Conservation (phyloP, 148 eudicot genomes). For the Vaccinium myrtillus region DNA sequence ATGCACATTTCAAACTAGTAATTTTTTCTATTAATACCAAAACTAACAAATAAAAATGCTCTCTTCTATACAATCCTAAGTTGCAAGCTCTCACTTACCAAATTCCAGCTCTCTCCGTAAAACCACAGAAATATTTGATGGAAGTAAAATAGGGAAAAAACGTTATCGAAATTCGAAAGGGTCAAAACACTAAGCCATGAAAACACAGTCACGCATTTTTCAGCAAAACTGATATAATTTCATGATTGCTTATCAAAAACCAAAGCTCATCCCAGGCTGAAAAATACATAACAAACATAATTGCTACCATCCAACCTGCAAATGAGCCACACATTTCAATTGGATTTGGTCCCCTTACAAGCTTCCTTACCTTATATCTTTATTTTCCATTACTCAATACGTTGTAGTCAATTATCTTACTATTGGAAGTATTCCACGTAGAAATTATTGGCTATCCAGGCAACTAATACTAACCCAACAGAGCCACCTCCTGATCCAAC, state of each 20-base stretch:
- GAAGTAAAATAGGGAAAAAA: background rate
- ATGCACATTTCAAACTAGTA: background rate
- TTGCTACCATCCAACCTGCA: background rate
- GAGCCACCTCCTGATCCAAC: conserved; percentile 99
- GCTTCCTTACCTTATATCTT: background rate
- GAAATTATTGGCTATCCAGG: background rate
- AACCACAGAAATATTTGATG: background rate
- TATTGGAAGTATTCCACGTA: background rate
- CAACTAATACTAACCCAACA: conserved; percentile 60
- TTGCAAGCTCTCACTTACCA: background rate
- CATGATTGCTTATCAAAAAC: background rate
- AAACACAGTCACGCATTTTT: background rate
- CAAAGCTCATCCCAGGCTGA: background rate
- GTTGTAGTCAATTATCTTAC: background rate
- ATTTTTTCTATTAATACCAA: background rate
- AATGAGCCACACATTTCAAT: background rate
- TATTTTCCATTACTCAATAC: background rate
- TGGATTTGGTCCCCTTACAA: background rate
- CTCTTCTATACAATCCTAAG: background rate
- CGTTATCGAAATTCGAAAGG: background rate
- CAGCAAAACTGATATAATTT: background rate
- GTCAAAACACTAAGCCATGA: background rate
- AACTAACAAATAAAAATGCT: background rate
- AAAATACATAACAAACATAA: background rate
- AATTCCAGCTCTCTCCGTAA: background rate